Evolutionary conservation across 306 rosid genomes (phyloP).

Genomic region (Oemleria cerasiformis): DNA sequence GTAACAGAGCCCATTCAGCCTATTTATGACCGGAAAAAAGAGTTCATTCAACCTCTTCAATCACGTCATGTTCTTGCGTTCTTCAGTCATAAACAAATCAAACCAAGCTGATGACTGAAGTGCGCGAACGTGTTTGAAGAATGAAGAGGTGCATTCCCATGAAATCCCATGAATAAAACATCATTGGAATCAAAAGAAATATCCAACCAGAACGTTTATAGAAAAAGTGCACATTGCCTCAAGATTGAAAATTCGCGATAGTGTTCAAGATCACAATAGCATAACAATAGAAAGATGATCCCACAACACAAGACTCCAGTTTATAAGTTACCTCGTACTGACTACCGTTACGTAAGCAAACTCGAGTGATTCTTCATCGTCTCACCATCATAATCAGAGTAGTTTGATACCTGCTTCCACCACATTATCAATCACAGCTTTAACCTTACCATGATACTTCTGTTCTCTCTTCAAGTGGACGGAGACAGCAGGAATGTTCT

Average conservation of each 20-base stretch:
- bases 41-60: too few species aligned
- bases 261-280: not conserved
- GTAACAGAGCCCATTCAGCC: not conserved
- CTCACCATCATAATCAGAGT: conserved; percentile 31
- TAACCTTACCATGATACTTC: conserved; percentile 89
- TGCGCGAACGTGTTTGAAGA: not conserved
- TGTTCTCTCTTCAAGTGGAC: conserved; percentile 88
- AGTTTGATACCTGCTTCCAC: conserved; percentile 69
- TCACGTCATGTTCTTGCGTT: too few species aligned
- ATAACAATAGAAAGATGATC: not conserved
- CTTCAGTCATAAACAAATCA: not conserved
- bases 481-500: conserved; percentile 71
- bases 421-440: conserved; percentile 76
- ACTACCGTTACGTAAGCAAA: not conserved
- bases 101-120: not conserved
- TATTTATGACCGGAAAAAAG: not conserved
- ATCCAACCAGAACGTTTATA: not conserved
- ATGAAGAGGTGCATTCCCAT: not conserved
- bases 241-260: not conserved
- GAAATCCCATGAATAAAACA: not conserved
- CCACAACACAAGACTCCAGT: not conserved
- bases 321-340: not conserved
- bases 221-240: not conserved
- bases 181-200: not conserved
- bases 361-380: not conserved